Base-by-base conservation (phyloP, 371 early-diverging fungal genomes). In the Lichtheimia corymbifera region DNA sequence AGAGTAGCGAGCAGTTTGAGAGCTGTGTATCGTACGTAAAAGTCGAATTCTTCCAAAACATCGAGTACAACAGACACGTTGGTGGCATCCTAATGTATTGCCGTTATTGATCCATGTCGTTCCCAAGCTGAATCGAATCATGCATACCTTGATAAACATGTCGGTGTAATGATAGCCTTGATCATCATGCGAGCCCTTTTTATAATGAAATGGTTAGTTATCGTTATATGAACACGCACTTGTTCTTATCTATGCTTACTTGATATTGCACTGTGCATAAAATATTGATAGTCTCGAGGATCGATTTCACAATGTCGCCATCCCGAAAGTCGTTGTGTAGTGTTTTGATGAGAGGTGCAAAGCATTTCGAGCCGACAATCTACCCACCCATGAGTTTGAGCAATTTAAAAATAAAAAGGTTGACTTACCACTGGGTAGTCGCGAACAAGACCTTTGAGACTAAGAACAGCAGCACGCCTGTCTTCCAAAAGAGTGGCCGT, bases 11-110 rank as follows among this genome's bases (percentile, higher is more conserved):
- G 78, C 15, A 97, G 80, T 70, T 95, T 91, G 43, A 97, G 86
- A 14, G 94, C 82, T 53, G 90, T 87, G 79, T 89, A 97, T 25
- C 96, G 86, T 44, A 97, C 91, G 70, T 97, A 95, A 77, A 94
- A 97, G 65, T 97, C 97, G 63, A 83, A 81, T 58, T 95, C 94
- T 59, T 91, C 94, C 12, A 97, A 83, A 53, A 95, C 79, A 59
- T 92, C 96, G 44, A 97, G 73, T 18, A 98, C 71, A 1, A 87
- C 68, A 2, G 91, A 76, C 49, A 97, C 91, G 66, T 95, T 91
- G 20, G 67, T 63, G 3, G 88, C 71, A 70, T 93, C 91, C 88
- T 94, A 71, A 35, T n/a, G 35, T 18, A 25, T 25, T 17, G 12
- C 42, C 13, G 14, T 28, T 20, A 40, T 35, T 28, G 6, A 24